These are phyloP conservation scores for Takakia lepidozioides DNA, from an alignment of 225 moss, liverwort and hornwort genomes.

Conservation along the genomic window DNA sequence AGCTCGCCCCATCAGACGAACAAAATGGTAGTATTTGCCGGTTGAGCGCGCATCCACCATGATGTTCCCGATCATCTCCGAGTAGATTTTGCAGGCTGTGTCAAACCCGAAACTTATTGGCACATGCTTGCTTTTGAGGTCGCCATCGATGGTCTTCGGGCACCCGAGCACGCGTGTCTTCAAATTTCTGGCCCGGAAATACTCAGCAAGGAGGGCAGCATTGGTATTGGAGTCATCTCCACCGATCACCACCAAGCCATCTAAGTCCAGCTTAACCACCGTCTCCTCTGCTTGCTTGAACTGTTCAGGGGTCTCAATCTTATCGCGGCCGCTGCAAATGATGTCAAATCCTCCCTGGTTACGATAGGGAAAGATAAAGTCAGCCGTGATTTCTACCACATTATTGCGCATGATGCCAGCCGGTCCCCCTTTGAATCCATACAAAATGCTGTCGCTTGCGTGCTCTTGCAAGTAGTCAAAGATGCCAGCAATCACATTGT, in stretches of 20 bases:
- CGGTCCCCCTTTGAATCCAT: slow-evolving; percentile 50
- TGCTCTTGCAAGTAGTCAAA: slow-evolving; percentile 45
- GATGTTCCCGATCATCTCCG: slow-evolving; percentile 59
- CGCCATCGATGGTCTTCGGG: slow-evolving; percentile 57
- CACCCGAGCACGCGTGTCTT: slow-evolving; percentile 44
- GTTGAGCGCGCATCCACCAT: slow-evolving; percentile 62
- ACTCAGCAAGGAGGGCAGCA: slow-evolving; percentile 47
- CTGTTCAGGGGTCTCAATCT: slow-evolving; percentile 54
- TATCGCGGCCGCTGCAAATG: slow-evolving; percentile 57
- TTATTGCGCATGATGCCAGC: slow-evolving; percentile 50
- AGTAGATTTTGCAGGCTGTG: slow-evolving; percentile 57
- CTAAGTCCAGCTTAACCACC: slow-evolving; percentile 31
- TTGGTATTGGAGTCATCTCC: slow-evolving; percentile 60
- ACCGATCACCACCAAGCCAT: slow-evolving; percentile 48
- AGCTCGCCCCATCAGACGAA: slow-evolving; percentile 50
- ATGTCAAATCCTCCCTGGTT: slow-evolving; percentile 63
- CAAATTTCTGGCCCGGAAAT: slow-evolving; percentile 35
- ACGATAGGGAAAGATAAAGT: slow-evolving; percentile 41
- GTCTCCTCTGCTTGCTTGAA: slow-evolving; percentile 53
- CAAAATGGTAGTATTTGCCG: slow-evolving; percentile 58
- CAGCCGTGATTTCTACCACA: slow-evolving; percentile 38
- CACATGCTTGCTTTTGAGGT: slow-evolving; percentile 46
- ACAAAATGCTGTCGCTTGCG: slow-evolving; percentile 32
- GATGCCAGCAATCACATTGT: slow-evolving; percentile 54
- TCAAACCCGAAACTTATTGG: slow-evolving; percentile 60